Percentiles rank a stretch among this genome's conserved stretches.
These are phyloP conservation scores for Cicer pinnatifidum DNA, from an alignment of 306 rosid species.

Conservation along the genomic window DNA sequence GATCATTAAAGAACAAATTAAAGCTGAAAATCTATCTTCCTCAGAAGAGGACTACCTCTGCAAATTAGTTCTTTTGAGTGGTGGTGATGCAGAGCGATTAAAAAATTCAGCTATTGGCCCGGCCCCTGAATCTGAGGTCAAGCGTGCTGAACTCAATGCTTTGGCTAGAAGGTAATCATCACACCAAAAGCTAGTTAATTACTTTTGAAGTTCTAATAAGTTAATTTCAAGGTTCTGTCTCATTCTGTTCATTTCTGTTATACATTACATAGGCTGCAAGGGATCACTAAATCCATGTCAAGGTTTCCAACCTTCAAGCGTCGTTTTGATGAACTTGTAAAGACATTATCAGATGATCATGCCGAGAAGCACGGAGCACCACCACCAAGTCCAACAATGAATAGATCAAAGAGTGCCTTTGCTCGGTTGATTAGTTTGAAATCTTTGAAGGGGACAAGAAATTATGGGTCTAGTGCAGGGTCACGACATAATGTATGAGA, in stretches of 20 bases:
- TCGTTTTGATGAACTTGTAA: constrained; percentile 67
- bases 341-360: constrained; percentile 57
- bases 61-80: constrained; percentile 73
- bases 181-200: neutral
- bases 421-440: constrained; percentile 61
- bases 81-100: constrained; percentile 75
- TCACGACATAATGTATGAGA: constrained; percentile 56
- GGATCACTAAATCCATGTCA: constrained; percentile 84
- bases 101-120: constrained; percentile 55
- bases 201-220: neutral
- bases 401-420: constrained; percentile 87
- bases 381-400: constrained; percentile 28
- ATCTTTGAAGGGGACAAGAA: constrained; percentile 59
- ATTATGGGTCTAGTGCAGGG: constrained; percentile 57
- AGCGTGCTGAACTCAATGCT: constrained; percentile 87
- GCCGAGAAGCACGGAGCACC: constrained; percentile 54
- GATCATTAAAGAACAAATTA: constrained; percentile 89
- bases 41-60: constrained; percentile 79
- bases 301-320: constrained; percentile 88
- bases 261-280: constrained; percentile 72
- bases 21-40: constrained; percentile 77
- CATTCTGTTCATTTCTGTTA: constrained; percentile 24
- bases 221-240: neutral
- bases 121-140: constrained; percentile 76
- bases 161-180: constrained; percentile 79